Percentiles rank a stretch among this genome's conserved stretches.
Evolutionary conservation across 768 basidiomycete species (phyloP).

Genomic region (Mycena polygramma): DNA sequence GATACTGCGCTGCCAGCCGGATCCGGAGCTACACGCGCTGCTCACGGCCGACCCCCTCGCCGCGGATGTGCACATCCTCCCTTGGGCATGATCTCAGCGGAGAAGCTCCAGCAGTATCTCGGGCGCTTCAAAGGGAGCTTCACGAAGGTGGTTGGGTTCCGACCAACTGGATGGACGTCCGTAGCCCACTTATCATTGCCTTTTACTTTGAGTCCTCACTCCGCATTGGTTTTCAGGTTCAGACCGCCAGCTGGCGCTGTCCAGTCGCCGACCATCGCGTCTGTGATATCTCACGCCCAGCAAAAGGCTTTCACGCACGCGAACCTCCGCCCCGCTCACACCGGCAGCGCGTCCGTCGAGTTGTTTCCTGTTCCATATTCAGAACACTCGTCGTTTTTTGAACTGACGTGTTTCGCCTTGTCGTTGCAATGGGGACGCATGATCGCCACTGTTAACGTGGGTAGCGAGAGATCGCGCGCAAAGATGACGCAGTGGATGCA

Average conservation of each 20-base stretch:
- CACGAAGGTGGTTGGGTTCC: conserved; percentile 80
- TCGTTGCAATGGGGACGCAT: conserved; percentile 88
- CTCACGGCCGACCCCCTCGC: conserved; percentile 82
- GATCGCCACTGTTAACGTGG: conserved; percentile 96
- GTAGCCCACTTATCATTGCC: conserved; percentile 44
- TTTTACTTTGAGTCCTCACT: conserved; percentile 10
- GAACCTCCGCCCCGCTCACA: conserved; percentile 76
- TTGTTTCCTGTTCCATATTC: conserved; percentile 93
- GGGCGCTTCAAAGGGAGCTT: conserved; percentile 81
- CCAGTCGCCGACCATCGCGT: conserved; percentile 71
- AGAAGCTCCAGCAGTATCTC: conserved; percentile 83
- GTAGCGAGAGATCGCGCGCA: conserved; percentile 74
- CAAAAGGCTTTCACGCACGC: conserved; percentile 76
- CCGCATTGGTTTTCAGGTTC: conserved; percentile 61
- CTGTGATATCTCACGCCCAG: conserved; percentile 77
- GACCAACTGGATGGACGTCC: conserved; percentile 98
- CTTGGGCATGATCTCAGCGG: conserved; percentile 78
- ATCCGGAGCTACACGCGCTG: conserved; percentile 83
- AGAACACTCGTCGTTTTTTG: conserved; percentile 96
- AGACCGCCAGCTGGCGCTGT: conserved; percentile 75
- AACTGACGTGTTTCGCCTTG: conserved; percentile 95
- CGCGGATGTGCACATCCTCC: conserved; percentile 88
- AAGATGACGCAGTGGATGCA: conserved; percentile 94
- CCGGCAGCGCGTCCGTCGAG: conserved; percentile 77
- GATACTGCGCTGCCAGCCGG: conserved; percentile 87